phyloP scores from a whole-genome alignment of 192 early-diverging fungal genomes.

The Gaertneriomyces semiglobifer region DNA sequence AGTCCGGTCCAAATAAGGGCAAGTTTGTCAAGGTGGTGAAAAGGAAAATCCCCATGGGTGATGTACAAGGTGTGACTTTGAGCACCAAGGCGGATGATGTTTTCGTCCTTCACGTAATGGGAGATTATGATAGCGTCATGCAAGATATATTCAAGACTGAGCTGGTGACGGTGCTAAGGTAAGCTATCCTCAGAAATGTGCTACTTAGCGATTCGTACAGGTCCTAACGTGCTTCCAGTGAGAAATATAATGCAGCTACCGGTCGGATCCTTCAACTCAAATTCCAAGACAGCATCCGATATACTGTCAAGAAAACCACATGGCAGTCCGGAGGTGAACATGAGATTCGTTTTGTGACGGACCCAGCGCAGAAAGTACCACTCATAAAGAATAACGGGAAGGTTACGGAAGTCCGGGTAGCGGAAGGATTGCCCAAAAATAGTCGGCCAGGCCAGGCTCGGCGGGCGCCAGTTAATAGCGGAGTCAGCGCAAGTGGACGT shows the following conservation, averaged over 20 bases:
- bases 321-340: conserved; percentile 50
- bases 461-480: too few species aligned
- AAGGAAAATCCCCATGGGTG: conserved; percentile 43
- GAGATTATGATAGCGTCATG: conserved; percentile 55
- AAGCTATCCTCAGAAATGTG: background rate
- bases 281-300: conserved; percentile 53
- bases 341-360: conserved; percentile 44
- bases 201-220: background rate
- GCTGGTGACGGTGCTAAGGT: conserved; percentile 54
- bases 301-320: conserved; percentile 58
- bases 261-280: conserved; percentile 32
- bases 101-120: conserved; percentile 51
- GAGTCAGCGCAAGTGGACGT: too few species aligned
- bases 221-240: conserved; percentile 28
- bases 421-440: conserved; percentile 44
- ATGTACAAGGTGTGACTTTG: conserved; percentile 48
- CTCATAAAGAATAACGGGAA: conserved; percentile 40
- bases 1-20: conserved; percentile 58
- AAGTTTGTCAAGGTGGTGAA: conserved; percentile 59
- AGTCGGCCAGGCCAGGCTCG: conserved; percentile 38
- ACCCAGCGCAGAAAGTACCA: conserved; percentile 31
- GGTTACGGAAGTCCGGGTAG: conserved; percentile 46
- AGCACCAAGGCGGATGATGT: conserved; percentile 52
- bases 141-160: conserved; percentile 61
- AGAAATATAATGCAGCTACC: conserved; percentile 41